Base-by-base conservation (phyloP, 306 rosid species). In the Lathyrus sativus region DNA sequence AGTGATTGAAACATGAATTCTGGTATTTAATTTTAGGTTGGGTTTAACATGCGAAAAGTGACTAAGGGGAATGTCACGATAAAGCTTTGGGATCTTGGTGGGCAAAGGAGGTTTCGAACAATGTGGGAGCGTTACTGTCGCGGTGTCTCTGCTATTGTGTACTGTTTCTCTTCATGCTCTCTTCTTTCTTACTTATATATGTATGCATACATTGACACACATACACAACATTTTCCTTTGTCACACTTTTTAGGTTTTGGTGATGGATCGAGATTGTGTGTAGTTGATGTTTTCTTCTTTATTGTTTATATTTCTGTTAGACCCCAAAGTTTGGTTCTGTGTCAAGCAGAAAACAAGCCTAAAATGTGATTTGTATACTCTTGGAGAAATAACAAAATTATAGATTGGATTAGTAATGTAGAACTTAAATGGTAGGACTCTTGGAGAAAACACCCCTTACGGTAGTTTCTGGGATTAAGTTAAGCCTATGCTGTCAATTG, bases 41-140 rank as follows among this genome's bases (percentile, higher is more conserved):
- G 99, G 17, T 93, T 93, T 80, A 93, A 93, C 84, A 90, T 93
- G 99, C 48, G 87, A 4, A 93, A 93, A 75, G 97, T 93, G 57
- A 90, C 97, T 0, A 90, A 93, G 77, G 97, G 98, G 62, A 90
- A 93, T 55, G 96, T 93, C 50, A 93, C 96, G 2, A 93, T 93
- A 64, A 93, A 93, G 85, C 91, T 93, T 72, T 93, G 97, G 98
- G 98, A 90, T 74, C 97, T 93, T 65, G 98, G 98, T 74, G 97
- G 98, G 53, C 98, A 93, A 76, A 77, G 92, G 80, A 87, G 98
- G 81, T 92, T 92, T 73, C 84, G 96, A 13, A 74, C 96, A 24
- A 90, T 93, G 99, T 93, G 97, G 99, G 97, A 93, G 81, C 97
- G 97, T 61, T 93, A 93, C 72, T 90, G 99, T 54, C 96, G 99